Evolutionary conservation across 1,284 basidiomycete species (phyloP).

Genomic region (Leccinum subspadiceum): DNA sequence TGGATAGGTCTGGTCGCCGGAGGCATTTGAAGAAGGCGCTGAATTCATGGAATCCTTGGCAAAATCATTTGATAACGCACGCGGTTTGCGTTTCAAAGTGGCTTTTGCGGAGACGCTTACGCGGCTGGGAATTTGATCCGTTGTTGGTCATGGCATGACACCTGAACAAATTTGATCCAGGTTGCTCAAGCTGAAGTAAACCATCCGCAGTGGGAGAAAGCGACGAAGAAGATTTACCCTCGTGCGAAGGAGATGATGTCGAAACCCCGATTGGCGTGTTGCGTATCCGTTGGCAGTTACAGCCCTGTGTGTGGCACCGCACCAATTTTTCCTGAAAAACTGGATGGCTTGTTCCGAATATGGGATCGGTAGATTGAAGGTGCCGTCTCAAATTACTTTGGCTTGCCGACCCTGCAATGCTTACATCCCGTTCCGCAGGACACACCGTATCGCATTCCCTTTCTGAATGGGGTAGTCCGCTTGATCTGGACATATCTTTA

Average conservation of each 20-base stretch:
- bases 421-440: constrained; percentile 54
- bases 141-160: not conserved
- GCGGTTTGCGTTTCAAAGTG: constrained; percentile 81
- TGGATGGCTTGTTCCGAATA: constrained; percentile 76
- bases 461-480: constrained; percentile 83
- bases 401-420: not conserved
- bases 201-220: constrained; percentile 92
- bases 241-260: constrained; percentile 84
- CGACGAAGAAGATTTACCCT: constrained; percentile 82
- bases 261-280: constrained; percentile 84
- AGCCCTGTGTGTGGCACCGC: constrained; percentile 83
- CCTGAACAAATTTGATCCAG: constrained; percentile 36
- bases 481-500: constrained; percentile 94
- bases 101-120: constrained; percentile 86
- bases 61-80: constrained; percentile 80
- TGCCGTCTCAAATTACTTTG: constrained; percentile 27
- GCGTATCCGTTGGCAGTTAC: constrained; percentile 88
- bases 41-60: constrained; percentile 87
- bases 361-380: constrained; percentile 79
- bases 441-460: constrained; percentile 66
- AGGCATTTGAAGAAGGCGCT: constrained; percentile 90
- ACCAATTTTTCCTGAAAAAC: constrained; percentile 80
- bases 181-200: constrained; percentile 96
- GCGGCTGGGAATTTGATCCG: constrained; percentile 41
- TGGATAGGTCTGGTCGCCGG: constrained; percentile 84